Evolutionary conservation across 2,329 filamentous ascomycete genomes (phyloP).

Genomic region (Aspergillus novofumigatus): DNA sequence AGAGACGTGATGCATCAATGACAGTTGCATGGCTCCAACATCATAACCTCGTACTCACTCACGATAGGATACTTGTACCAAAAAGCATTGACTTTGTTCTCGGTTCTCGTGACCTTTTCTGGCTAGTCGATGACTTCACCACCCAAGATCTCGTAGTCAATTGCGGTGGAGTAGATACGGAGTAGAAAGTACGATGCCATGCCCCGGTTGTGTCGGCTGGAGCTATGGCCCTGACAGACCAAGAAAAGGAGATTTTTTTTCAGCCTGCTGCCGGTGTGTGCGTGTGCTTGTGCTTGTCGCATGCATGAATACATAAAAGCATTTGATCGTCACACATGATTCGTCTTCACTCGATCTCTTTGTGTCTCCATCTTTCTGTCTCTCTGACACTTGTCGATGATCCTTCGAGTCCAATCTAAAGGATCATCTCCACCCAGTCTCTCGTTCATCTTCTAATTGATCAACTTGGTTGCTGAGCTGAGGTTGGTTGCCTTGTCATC

Average conservation of each 20-base stretch:
- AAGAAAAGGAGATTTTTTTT: not conserved
- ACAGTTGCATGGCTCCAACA: not conserved
- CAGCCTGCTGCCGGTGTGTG: not conserved
- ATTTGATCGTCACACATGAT: not conserved
- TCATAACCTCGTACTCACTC: not conserved
- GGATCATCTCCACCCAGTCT: conserved; percentile 8
- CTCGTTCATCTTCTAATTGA: conserved; percentile 4
- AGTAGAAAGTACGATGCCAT: too few species aligned
- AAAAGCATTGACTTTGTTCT: not conserved
- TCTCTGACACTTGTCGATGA: conserved; percentile 1
- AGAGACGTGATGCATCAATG: not conserved
- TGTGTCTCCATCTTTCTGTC: not conserved
- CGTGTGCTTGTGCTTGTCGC: too few species aligned
- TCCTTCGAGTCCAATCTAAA: conserved; percentile 3
- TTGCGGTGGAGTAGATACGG: too few species aligned
- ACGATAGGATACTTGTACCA: not conserved
- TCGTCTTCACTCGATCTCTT: not conserved
- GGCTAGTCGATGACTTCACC: too few species aligned
- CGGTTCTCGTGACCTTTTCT: not conserved
- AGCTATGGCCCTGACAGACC: not conserved
- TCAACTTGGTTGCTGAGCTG: too few species aligned
- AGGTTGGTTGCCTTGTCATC: not conserved
- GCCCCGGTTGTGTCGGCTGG: too few species aligned
- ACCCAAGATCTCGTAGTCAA: too few species aligned
- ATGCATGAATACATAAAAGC: not conserved